These are phyloP conservation scores for Nidularia pulvinata DNA, from an alignment of 768 basidiomycete genomes.

Conservation along the genomic window DNA sequence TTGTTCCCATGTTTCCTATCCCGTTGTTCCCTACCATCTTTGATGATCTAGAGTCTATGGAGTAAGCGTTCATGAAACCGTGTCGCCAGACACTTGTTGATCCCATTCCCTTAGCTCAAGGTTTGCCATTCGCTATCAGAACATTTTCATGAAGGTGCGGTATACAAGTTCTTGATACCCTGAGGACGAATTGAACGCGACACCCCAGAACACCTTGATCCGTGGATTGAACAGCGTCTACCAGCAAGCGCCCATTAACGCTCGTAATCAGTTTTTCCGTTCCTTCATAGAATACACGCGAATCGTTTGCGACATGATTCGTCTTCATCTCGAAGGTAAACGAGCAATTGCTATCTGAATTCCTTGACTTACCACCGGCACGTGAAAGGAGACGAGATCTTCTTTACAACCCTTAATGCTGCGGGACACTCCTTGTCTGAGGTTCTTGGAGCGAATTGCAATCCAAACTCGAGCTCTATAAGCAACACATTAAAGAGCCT, in stretches of 20 bases:
- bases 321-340: slow-evolving; percentile 18
- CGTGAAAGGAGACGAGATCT: slow-evolving; percentile 18
- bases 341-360: too few relatives aligned
- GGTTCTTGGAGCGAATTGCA: slow-evolving; percentile 7
- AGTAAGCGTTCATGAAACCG: slow-evolving; percentile 8
- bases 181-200: background rate
- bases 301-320: slow-evolving; percentile 15
- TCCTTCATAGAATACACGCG: slow-evolving; percentile 17
- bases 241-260: slow-evolving; percentile 10
- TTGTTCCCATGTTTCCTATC: slow-evolving; percentile 13
- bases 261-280: slow-evolving; percentile 7
- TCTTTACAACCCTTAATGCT: slow-evolving; percentile 11
- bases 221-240: slow-evolving; percentile 18
- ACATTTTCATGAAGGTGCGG: slow-evolving; percentile 24
- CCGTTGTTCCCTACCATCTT: slow-evolving; percentile 16
- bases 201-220: slow-evolving; percentile 21
- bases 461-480: slow-evolving; percentile 1
- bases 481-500: slow-evolving; percentile 2
- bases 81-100: background rate
- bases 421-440: slow-evolving; percentile 8
- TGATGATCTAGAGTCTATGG: slow-evolving; percentile 17
- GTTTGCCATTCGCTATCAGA: slow-evolving; percentile 15
- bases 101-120: slow-evolving; percentile 9
- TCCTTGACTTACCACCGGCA: background rate
- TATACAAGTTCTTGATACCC: background rate